Evolutionary conservation across 2,329 filamentous ascomycete genomes (phyloP).

Genomic region (Magnaporthiopsis incrustans): DNA sequence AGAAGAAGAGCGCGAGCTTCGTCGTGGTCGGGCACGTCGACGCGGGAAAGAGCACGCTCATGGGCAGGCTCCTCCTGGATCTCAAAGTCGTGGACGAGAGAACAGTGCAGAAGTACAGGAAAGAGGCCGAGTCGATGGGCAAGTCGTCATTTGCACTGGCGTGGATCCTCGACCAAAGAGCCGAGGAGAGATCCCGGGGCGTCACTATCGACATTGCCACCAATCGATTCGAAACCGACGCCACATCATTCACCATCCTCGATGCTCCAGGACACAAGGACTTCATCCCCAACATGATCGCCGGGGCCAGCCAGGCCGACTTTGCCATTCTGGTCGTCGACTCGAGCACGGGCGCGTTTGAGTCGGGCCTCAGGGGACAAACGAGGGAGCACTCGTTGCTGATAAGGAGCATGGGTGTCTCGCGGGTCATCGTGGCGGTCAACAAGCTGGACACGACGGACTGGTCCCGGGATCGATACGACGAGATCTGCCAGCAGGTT

Average conservation of each 20-base stretch:
- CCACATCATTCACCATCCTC: conserved; percentile 82
- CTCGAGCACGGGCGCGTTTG: conserved; percentile 81
- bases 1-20: conserved; percentile 80
- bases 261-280: conserved; percentile 93
- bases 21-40: conserved; percentile 96
- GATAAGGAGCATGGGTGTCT: conserved; percentile 82
- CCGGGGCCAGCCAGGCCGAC: conserved; percentile 89
- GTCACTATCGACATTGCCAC: conserved; percentile 97
- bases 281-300: conserved; percentile 99
- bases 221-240: conserved; percentile 86
- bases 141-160: conserved; percentile 95
- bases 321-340: conserved; percentile 94
- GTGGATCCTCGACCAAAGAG: conserved; percentile 91
- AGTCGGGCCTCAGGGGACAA: conserved; percentile 87
- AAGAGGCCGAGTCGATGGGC: conserved; percentile 83
- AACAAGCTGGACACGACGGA: conserved; percentile 88
- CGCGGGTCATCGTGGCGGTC: conserved; percentile 78
- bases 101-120: conserved; percentile 78
- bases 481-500: conserved; percentile 78
- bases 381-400: conserved; percentile 90
- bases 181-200: conserved; percentile 80
- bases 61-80: conserved; percentile 89
- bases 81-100: conserved; percentile 81
- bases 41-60: conserved; percentile 93
- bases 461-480: conserved; percentile 78